Base-by-base conservation (phyloP, 73 alveolate species). In the Tetrahymena elliotti region DNA sequence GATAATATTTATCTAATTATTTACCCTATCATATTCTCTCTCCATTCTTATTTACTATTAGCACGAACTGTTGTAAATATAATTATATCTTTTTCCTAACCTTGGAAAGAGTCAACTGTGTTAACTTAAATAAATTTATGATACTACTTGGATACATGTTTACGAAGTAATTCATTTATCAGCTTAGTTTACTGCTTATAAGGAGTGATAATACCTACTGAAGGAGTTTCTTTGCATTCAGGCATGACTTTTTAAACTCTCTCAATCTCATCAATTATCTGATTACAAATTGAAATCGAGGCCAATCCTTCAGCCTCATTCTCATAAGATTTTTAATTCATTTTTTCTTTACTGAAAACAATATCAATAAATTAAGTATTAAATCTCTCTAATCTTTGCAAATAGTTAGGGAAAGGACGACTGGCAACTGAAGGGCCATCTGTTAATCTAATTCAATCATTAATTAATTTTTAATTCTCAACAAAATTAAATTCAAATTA, bases 21-120 rank as follows among this genome's bases (percentile, higher is more conserved):
- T 24, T 68, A 68, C 88, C 88, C 88, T 22, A 68, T 68, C 88
- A 68, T 68, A 68, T 68, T 68, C 36, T 68, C 88, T 68, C 88
- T 68, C 88, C 88, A 68, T 68, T 68, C 88, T 27, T 68, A 5
- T 18, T 31, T 68, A 24, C 36, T 68, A 36, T 68, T 68, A 18
- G n/a, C 96, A 94, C 99, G 95, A 4, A 97, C 99, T 33, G 98
- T 94, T 52, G 98, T 95, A 83, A 97, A 94, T 92, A 97, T 94
- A 33, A 97, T 97, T 38, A 96, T 94, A 35, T 97, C 98, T 95
- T 97, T 97, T 97, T 97, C 99, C 95, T 96, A 95, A 15, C 99
- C 99, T 84, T 84, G 37, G 47, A 94, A 94, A 7, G 96, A 94
- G 93, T 97, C 99, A 31, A 97, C 98, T 53, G 99, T 97, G 94